Conservation (phyloP, 225 moss, liverwort and hornwort species). For the Marchantia polymorpha region DNA sequence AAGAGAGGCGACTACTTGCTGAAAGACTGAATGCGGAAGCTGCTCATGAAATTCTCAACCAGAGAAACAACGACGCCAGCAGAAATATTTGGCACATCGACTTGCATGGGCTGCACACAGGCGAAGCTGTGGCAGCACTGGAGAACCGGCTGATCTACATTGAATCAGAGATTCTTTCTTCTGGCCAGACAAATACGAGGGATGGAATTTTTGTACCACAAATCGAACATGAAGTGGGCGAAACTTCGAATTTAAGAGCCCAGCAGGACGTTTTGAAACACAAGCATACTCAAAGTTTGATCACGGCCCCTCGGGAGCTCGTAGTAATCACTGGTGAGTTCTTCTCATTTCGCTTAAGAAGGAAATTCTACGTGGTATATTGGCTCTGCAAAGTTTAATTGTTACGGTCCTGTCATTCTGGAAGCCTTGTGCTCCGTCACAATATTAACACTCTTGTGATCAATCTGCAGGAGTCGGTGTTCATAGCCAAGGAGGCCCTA, state of each 20-base stretch:
- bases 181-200: neutral
- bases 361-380: too few relatives aligned
- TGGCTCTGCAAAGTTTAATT: neutral
- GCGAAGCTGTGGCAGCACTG: conserved; percentile 42
- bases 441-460: neutral
- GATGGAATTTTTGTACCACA: neutral
- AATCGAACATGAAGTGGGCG: conserved; percentile 11
- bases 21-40: conserved; percentile 41
- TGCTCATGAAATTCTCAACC: conserved; percentile 33
- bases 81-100: conserved; percentile 45
- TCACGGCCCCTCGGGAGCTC: conserved; percentile 27
- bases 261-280: conserved; percentile 16
- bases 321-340: conserved; percentile 38
- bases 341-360: neutral
- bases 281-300: conserved; percentile 29
- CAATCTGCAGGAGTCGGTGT: conserved; percentile 32
- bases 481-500: conserved; percentile 43
- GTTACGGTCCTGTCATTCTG: neutral
- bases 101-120: conserved; percentile 46
- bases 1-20: conserved; percentile 35
- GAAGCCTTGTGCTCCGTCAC: neutral
- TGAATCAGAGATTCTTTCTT: conserved; percentile 13
- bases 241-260: conserved; percentile 6
- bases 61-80: conserved; percentile 21
- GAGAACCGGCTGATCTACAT: conserved; percentile 36